These are phyloP conservation scores for Gypsophila paniculata DNA, from an alignment of 179 eudicot species.

Conservation along the genomic window DNA sequence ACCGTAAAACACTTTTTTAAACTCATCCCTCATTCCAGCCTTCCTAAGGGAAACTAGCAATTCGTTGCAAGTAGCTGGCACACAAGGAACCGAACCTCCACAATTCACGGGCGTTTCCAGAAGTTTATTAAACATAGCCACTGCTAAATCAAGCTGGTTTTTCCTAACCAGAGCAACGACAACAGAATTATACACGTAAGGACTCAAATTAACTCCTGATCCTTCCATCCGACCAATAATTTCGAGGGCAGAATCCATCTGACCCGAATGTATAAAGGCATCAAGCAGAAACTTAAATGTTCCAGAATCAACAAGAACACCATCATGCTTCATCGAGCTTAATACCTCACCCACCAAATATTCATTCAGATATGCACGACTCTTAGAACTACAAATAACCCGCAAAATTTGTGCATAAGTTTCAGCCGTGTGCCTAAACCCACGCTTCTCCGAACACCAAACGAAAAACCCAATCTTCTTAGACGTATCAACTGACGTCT, in stretches of 20 bases:
- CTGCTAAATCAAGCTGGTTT: slow-evolving; percentile 48
- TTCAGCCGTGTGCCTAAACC: slow-evolving; percentile 54
- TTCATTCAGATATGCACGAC: slow-evolving; percentile 27
- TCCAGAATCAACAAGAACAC: slow-evolving; percentile 47
- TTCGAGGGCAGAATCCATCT: slow-evolving; percentile 61
- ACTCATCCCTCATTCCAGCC: slow-evolving; percentile 61
- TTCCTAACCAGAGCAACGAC: slow-evolving; percentile 56
- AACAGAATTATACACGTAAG: slow-evolving; percentile 52
- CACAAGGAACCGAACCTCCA: slow-evolving; percentile 33
- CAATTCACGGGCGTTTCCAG: slow-evolving; percentile 32
- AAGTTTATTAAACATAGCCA: slow-evolving; percentile 56
- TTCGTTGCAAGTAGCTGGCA: slow-evolving; percentile 68
- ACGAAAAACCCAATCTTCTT: slow-evolving; percentile 63
- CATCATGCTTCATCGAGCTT: slow-evolving; percentile 55
- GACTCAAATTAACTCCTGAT: slow-evolving; percentile 38
- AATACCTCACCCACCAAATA: slow-evolving; percentile 43
- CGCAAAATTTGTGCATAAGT: slow-evolving; percentile 55
- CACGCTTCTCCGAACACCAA: slow-evolving; percentile 54
- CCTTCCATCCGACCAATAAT: slow-evolving; percentile 55
- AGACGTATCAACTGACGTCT: slow-evolving; percentile 42
- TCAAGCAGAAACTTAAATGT: slow-evolving; percentile 68
- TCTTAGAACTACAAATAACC: slow-evolving; percentile 39
- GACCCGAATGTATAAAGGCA: slow-evolving; percentile 53
- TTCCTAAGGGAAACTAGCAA: slow-evolving; percentile 68
- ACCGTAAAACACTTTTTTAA: slow-evolving; percentile 39